Conservation (phyloP, 2,329 filamentous ascomycete species). For the Colletotrichum simmondsii region DNA sequence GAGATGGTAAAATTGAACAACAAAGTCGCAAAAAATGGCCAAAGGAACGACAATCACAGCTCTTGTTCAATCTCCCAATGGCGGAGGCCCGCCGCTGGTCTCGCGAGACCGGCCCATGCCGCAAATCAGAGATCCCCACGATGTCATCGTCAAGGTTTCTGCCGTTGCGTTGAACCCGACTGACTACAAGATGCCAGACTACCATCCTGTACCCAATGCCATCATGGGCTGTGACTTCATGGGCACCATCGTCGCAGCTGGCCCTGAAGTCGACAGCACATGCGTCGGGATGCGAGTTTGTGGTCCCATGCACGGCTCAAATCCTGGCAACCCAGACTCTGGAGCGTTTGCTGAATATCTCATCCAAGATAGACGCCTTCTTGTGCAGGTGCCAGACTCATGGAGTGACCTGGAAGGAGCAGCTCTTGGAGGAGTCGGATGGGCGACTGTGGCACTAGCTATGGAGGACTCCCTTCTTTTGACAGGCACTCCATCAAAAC, state of each 20-base stretch:
- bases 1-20: not conserved
- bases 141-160: not conserved
- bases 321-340: not conserved
- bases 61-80: not conserved
- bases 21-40: not conserved
- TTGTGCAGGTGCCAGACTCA: constrained; percentile 36
- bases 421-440: constrained; percentile 39
- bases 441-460: constrained; percentile 35
- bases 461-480: not conserved
- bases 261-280: not conserved
- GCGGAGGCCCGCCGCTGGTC: not conserved
- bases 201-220: not conserved
- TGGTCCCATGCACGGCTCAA: not conserved
- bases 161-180: constrained; percentile 6
- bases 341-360: constrained; percentile 5
- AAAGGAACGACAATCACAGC: not conserved
- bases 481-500: constrained; percentile 19
- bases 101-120: not conserved
- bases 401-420: constrained; percentile 38
- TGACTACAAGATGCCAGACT: constrained; percentile 7
- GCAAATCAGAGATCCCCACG: not conserved
- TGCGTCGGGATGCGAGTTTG: not conserved
- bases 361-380: not conserved
- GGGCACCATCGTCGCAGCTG: not conserved
- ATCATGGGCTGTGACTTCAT: not conserved